Percentiles rank a stretch among this genome's conserved stretches.
phyloP scores from a whole-genome alignment of 805 yeast genomes.

The Millerago galiae region DNA sequence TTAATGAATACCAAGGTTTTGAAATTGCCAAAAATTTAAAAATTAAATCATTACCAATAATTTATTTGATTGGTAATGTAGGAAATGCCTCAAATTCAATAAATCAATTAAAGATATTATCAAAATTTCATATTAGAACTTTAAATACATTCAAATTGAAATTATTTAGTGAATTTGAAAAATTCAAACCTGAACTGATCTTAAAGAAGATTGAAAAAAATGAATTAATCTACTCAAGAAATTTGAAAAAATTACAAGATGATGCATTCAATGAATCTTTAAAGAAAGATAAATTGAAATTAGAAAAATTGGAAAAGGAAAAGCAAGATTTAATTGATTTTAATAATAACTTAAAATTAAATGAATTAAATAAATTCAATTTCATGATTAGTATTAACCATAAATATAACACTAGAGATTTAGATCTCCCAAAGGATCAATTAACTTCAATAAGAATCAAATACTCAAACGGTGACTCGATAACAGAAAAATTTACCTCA shows the following conservation, averaged over 20 bases:
- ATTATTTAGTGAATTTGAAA: slow-evolving; percentile 38
- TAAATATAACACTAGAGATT: slow-evolving; percentile 1
- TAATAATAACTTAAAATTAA: background rate
- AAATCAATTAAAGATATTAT: slow-evolving; percentile 27
- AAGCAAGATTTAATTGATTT: slow-evolving; percentile 7
- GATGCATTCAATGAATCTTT: slow-evolving; percentile 58
- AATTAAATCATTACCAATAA: slow-evolving; percentile 49
- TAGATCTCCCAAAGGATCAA: slow-evolving; percentile 20
- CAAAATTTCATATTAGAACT: slow-evolving; percentile 25
- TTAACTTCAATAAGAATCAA: slow-evolving; percentile 45
- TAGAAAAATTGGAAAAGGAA: slow-evolving; percentile 34
- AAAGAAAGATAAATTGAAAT: slow-evolving; percentile 48
- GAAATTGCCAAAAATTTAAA: slow-evolving; percentile 53
- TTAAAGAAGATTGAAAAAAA: slow-evolving; percentile 54
- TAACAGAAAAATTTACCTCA: slow-evolving; percentile 37
- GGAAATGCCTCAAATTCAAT: slow-evolving; percentile 23
- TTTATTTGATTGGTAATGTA: slow-evolving; percentile 51
- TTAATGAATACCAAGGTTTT: slow-evolving; percentile 57
- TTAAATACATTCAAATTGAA: slow-evolving; percentile 29
- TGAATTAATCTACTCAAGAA: slow-evolving; percentile 52
- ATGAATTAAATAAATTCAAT: slow-evolving; percentile 6
- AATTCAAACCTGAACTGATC: slow-evolving; percentile 54
- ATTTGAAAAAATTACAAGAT: slow-evolving; percentile 59
- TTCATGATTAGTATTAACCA: slow-evolving; percentile 2
- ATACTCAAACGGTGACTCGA: slow-evolving; percentile 45